Evolutionary conservation across 108 stramenopile genomes (phyloP).

Genomic region (Pelagomonas calceolata): DNA sequence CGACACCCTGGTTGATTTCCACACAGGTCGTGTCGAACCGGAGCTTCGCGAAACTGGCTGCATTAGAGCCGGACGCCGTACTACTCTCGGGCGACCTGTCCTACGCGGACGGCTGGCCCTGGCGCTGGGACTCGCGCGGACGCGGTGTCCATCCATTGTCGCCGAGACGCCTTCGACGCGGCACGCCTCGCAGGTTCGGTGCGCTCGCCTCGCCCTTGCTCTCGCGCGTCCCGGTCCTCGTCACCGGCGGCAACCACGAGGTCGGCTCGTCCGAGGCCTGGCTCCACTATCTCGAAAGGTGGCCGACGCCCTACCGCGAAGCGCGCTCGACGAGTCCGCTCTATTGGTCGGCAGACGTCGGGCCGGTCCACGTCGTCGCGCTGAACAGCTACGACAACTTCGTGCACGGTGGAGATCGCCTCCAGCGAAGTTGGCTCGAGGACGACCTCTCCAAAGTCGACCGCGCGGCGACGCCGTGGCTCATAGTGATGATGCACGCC

Average conservation of each 20-base stretch:
- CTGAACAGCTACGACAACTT: slow-evolving; percentile 60
- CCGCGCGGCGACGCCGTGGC: slow-evolving; percentile 63
- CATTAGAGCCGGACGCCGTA: not conserved
- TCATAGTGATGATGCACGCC: slow-evolving; percentile 59
- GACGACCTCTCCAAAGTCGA: slow-evolving; percentile 51
- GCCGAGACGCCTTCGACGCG: no score
- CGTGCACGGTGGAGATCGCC: slow-evolving; percentile 34
- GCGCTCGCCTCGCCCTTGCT: not conserved
- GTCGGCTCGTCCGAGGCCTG: slow-evolving; percentile 30
- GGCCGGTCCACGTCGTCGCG: slow-evolving; percentile 55
- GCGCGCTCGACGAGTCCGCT: not conserved
- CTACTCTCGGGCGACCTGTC: slow-evolving; percentile 49
- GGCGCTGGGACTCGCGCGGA: slow-evolving; percentile 67
- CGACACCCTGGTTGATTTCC: no score
- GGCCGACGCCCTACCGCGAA: not conserved
- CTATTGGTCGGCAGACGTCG: slow-evolving; percentile 29
- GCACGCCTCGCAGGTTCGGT: no score
- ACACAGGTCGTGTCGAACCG: not conserved
- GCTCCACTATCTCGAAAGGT: not conserved
- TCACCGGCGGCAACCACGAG: slow-evolving; percentile 43
- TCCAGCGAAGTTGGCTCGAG: slow-evolving; percentile 61
- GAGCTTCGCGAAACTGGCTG: not conserved
- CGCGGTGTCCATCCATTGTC: no score
- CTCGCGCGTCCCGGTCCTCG: not conserved
- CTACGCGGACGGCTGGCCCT: slow-evolving; percentile 56